Conservation (phyloP, 495 filamentous ascomycete genomes). For the Neohortaea acidophila region DNA sequence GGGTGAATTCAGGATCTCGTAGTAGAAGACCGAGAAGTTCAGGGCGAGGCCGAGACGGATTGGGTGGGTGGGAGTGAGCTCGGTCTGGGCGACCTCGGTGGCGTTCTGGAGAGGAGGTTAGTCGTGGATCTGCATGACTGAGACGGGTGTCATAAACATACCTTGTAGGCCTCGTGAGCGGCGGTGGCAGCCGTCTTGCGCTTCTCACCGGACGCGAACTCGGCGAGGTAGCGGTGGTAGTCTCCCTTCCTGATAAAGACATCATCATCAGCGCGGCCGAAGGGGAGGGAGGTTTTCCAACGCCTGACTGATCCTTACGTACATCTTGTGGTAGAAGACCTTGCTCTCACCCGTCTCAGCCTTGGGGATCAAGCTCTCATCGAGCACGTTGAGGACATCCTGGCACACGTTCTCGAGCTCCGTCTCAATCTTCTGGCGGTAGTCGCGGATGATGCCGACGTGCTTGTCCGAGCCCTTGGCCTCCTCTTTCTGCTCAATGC, state of each 20-base stretch:
- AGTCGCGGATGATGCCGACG: constrained; percentile 86
- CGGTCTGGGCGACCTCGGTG: constrained; percentile 94
- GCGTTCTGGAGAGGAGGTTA: constrained; percentile 36
- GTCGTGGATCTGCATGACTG: constrained; percentile 1
- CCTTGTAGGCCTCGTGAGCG: constrained; percentile 96
- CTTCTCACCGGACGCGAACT: constrained; percentile 94
- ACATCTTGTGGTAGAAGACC: constrained; percentile 99
- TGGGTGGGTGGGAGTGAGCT: constrained; percentile 94
- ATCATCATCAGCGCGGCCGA: too few species aligned
- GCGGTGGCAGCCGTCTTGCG: constrained; percentile 90
- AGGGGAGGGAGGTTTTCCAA: too few species aligned
- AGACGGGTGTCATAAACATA: constrained; percentile 12
- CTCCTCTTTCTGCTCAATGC: constrained; percentile 99
- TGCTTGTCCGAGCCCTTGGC: constrained; percentile 98
- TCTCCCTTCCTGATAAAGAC: constrained; percentile 73
- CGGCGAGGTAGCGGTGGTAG: constrained; percentile 98
- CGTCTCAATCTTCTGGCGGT: constrained; percentile 96
- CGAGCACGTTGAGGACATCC: constrained; percentile 93
- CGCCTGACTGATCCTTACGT: too few species aligned
- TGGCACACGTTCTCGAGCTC: constrained; percentile 98
- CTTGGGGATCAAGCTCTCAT: constrained; percentile 91
- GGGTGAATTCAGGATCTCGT: constrained; percentile 97
- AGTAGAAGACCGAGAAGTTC: constrained; percentile 99
- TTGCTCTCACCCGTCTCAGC: constrained; percentile 97
- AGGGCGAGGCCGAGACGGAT: constrained; percentile 96